Conservation (phyloP, 345 rosid genomes). For the Sonneratia alba region DNA sequence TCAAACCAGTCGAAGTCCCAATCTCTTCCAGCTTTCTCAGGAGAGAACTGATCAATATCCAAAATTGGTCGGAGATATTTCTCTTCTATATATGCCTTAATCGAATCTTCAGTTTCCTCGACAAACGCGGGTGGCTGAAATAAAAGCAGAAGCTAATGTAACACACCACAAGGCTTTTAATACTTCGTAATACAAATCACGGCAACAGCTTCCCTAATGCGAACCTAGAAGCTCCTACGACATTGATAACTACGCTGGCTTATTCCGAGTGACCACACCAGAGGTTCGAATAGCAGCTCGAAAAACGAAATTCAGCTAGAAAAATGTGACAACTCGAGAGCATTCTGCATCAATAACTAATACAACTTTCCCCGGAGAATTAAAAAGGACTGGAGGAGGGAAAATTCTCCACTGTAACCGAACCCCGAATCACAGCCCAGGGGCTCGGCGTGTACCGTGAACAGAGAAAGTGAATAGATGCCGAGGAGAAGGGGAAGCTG, state of each 20-base stretch:
- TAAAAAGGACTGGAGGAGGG: neutral
- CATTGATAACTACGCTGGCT: neutral
- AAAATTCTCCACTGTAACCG: too few species aligned
- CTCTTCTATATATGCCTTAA: slow-evolving; percentile 78
- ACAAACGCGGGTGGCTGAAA: slow-evolving; percentile 93
- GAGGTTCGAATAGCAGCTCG: neutral
- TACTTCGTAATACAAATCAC: neutral
- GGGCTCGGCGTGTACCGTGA: neutral
- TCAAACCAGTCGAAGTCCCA: slow-evolving; percentile 98
- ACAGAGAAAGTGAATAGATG: neutral
- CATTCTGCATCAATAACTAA: neutral
- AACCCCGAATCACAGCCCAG: neutral
- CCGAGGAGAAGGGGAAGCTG: neutral
- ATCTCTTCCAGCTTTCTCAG: slow-evolving; percentile 64
- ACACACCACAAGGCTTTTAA: neutral
- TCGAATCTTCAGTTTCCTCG: slow-evolving; percentile 67
- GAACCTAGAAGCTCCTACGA: neutral
- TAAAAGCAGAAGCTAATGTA: neutral
- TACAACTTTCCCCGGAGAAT: neutral
- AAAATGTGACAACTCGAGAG: neutral
- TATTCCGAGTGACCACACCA: neutral
- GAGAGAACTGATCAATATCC: slow-evolving; percentile 61
- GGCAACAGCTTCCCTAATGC: neutral
- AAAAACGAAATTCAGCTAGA: neutral
- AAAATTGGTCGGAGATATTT: slow-evolving; percentile 66